Percentiles rank a stretch among this genome's conserved stretches.
Conservation (phyloP, 108 stramenopile genomes). For the Epithemia pelagica region DNA sequence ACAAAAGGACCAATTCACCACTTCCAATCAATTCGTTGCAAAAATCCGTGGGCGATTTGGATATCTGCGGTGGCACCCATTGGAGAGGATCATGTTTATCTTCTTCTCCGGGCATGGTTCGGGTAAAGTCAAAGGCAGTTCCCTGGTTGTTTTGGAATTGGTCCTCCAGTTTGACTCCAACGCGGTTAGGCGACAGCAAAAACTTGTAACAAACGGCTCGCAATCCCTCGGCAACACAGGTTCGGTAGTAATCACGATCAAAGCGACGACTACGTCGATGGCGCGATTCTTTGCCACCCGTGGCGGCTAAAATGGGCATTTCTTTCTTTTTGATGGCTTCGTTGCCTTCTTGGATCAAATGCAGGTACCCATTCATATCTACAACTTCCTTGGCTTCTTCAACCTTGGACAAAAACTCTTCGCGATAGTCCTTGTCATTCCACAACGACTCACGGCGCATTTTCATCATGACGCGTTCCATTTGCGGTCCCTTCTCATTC, state of each 20-base stretch:
- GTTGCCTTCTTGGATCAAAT: conserved; percentile 78
- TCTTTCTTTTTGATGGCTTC: conserved; percentile 69
- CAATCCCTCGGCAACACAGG: conserved; percentile 73
- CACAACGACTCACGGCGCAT: conserved; percentile 56
- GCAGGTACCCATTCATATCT: conserved; percentile 72
- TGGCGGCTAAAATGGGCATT: conserved; percentile 19
- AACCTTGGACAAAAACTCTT: conserved; percentile 44
- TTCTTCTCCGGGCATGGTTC: conserved; percentile 62
- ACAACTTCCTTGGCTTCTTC: conserved; percentile 58
- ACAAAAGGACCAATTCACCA: conserved; percentile 71
- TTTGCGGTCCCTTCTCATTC: conserved; percentile 32
- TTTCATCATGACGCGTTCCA: conserved; percentile 44
- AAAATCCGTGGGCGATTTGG: conserved; percentile 50
- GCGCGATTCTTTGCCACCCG: conserved; percentile 21
- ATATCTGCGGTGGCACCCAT: conserved; percentile 67
- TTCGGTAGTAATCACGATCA: conserved; percentile 79
- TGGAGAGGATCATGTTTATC: conserved; percentile 41
- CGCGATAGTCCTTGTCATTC: conserved; percentile 53
- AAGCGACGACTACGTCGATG: conserved; percentile 66
- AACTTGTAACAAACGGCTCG: conserved; percentile 72
- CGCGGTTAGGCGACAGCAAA: conserved; percentile 64
- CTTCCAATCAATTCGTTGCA: conserved; percentile 72
- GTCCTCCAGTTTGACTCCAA: conserved; percentile 78
- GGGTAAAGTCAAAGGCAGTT: conserved; percentile 55
- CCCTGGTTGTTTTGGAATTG: conserved; percentile 15